These are phyloP conservation scores for Coniochaeta sp. DNA, from an alignment of 2,329 filamentous ascomycete genomes.

Conservation along the genomic window DNA sequence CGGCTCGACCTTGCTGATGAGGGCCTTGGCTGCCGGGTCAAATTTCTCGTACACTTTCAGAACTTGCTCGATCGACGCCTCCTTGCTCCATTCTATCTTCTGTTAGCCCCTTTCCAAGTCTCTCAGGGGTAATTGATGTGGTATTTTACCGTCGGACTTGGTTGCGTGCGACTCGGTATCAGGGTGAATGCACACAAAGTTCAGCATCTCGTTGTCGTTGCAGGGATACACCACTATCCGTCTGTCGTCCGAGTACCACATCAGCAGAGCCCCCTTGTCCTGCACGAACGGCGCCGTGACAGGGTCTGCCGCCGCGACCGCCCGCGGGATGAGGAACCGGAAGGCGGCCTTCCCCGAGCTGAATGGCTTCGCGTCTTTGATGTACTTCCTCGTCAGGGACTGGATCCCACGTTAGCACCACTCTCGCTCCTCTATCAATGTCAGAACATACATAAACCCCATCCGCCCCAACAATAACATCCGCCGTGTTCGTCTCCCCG, in stretches of 20 bases:
- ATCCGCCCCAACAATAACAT: slow-evolving; percentile 47
- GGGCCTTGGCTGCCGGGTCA: slow-evolving; percentile 27
- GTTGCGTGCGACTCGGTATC: slow-evolving; percentile 28
- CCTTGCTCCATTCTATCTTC: slow-evolving; percentile 29
- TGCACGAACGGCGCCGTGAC: slow-evolving; percentile 23
- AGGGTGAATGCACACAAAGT: slow-evolving; percentile 47
- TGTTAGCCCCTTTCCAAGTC: slow-evolving; percentile 8
- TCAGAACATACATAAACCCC: slow-evolving; percentile 35
- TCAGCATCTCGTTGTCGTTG: slow-evolving; percentile 33
- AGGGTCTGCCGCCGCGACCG: slow-evolving; percentile 23
- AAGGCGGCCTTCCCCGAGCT: slow-evolving; percentile 48
- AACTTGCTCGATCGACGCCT: slow-evolving; percentile 27
- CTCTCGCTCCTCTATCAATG: not conserved
- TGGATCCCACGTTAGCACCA: slow-evolving; percentile 4
- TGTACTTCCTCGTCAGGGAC: slow-evolving; percentile 19
- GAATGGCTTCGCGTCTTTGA: slow-evolving; percentile 14
- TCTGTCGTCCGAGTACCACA: slow-evolving; percentile 35
- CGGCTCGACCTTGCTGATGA: slow-evolving; percentile 35
- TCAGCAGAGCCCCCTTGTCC: slow-evolving; percentile 20
- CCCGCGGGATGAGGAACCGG: slow-evolving; percentile 43
- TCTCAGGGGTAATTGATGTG: too few relatives aligned
- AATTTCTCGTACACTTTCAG: slow-evolving; percentile 34
- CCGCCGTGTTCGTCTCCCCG: slow-evolving; percentile 32
- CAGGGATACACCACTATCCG: slow-evolving; percentile 42
- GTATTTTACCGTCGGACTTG: slow-evolving; percentile 14